Base-by-base conservation (phyloP, 2,329 filamentous ascomycete species). In the Claviceps purpurea region DNA sequence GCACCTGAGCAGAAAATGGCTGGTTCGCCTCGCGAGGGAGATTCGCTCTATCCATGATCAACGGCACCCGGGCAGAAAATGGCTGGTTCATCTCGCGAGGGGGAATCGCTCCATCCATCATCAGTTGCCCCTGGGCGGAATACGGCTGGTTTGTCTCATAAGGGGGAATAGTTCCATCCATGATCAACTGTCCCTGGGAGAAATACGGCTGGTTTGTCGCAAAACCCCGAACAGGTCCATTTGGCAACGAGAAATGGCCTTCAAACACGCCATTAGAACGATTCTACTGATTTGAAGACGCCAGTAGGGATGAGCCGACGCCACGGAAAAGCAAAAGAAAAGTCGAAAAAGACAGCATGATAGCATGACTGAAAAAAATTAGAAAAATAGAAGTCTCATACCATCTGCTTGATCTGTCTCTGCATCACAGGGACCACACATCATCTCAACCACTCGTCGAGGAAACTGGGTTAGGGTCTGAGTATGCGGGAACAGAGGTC, bases 231-330 rank as follows among this genome's bases (percentile, higher is more conserved):
- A 59, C 46, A 13, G 57, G 56, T 26, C 60, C 51, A 40, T 57
- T 56, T 5, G 60, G 58, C 24, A 70, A 54, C 22, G 62, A 56
- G 51, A 67, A 62, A 51, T 71, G 71, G 16, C 63, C 69, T 70
- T 49, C 13, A 22, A 14, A 53, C 16, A 13, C 8, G 4, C 18
- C 16, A 11, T 54, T 22, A 52, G 47, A 46, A 30, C 11, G 5
- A 5, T 5, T n/a, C 16, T 34, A 20, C 11, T 45, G 18, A 40
- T 34, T 49, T 18, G 39, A 14, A 4, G 40, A 42, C 18, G 40
- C 16, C 8, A 42, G 14, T 4, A n/a, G 3, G 7, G 6, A 46
- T 18, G 8, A 34, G n/a, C 18, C 13, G 5, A 5, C 22, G 10
- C 18, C 16, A 41, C 2, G 8, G 14, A 8, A 20, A 37, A 13